Evolutionary conservation across 352 stramenopile species (phyloP).

Genomic region (Globisporangium spiculum): DNA sequence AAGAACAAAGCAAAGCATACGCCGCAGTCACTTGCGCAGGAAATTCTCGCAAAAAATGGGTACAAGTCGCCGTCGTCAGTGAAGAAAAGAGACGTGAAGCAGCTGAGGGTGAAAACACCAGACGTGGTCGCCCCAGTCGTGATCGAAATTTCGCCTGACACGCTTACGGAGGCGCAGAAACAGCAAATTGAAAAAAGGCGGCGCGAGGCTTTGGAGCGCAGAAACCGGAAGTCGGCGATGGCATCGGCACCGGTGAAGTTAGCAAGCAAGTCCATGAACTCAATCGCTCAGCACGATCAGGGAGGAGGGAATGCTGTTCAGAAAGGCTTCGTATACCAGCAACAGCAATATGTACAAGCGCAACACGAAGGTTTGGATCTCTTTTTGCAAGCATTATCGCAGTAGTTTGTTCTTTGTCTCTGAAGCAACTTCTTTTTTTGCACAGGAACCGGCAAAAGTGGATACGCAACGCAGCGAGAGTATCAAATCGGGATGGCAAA

Average conservation of each 20-base stretch:
- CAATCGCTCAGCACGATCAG: background rate
- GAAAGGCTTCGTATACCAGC: background rate
- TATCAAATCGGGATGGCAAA: background rate
- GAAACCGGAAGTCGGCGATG: slow-evolving; percentile 26
- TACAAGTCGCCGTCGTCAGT: slow-evolving; percentile 23
- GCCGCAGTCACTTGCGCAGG: slow-evolving; percentile 54
- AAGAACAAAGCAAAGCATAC: slow-evolving; percentile 52
- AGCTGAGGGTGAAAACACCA: background rate
- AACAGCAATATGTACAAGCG: background rate
- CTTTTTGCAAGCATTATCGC: too few relatives aligned
- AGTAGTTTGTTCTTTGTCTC: too few relatives aligned
- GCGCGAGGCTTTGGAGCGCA: slow-evolving; percentile 54
- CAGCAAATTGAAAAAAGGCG: slow-evolving; percentile 52
- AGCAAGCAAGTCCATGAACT: background rate
- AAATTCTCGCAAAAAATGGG: slow-evolving; percentile 65
- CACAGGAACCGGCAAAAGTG: background rate
- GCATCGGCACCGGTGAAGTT: background rate
- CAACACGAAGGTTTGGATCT: background rate
- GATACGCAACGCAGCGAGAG: background rate
- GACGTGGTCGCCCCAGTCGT: slow-evolving; percentile 12
- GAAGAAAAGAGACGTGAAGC: background rate
- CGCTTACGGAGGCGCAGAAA: slow-evolving; percentile 51
- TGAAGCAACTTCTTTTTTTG: background rate
- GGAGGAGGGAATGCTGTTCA: background rate
- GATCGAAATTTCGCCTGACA: slow-evolving; percentile 31